These are phyloP conservation scores for Taxawa tesnikishii DNA, from an alignment of 2,329 filamentous ascomycete species.

Conservation along the genomic window DNA sequence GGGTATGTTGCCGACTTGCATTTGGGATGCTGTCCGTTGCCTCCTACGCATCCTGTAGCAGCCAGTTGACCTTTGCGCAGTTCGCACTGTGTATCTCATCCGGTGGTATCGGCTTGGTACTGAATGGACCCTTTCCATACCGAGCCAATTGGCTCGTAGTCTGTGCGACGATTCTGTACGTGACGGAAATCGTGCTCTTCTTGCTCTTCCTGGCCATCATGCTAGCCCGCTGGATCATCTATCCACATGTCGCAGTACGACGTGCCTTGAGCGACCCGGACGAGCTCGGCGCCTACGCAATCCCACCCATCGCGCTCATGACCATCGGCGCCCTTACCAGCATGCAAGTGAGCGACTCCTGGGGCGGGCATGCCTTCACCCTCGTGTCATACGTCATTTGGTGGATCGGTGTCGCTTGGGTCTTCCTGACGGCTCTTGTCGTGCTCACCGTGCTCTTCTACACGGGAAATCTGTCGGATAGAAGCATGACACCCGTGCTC, in stretches of 20 bases:
- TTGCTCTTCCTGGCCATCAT: constrained; percentile 6
- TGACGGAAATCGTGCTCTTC: constrained; percentile 7
- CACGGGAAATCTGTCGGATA: constrained; percentile 3
- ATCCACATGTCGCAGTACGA: constrained; percentile 5
- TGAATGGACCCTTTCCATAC: constrained; percentile 8
- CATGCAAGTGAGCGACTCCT: constrained; percentile 7
- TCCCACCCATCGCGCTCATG: constrained; percentile 8
- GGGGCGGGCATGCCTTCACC: constrained; percentile 10
- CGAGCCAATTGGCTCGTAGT: constrained; percentile 5
- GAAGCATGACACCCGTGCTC: constrained; percentile 5
- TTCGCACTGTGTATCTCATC: constrained; percentile 7
- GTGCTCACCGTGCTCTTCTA: constrained; percentile 7
- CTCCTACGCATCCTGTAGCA: too few relatives aligned
- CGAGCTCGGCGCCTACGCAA: constrained; percentile 6
- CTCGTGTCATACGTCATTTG: constrained; percentile 10
- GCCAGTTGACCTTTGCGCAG: neutral
- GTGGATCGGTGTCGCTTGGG: constrained; percentile 10
- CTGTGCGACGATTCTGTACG: constrained; percentile 4
- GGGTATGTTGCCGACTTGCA: neutral
- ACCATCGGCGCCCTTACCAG: constrained; percentile 7
- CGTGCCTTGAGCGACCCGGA: constrained; percentile 5
- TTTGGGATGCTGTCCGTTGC: too few relatives aligned
- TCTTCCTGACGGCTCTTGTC: constrained; percentile 4
- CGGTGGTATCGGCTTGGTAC: constrained; percentile 4
- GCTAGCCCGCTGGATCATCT: constrained; percentile 2